Evolutionary conservation across 495 filamentous ascomycete species (phyloP).

Genomic region (Schizothecium vesticola): DNA sequence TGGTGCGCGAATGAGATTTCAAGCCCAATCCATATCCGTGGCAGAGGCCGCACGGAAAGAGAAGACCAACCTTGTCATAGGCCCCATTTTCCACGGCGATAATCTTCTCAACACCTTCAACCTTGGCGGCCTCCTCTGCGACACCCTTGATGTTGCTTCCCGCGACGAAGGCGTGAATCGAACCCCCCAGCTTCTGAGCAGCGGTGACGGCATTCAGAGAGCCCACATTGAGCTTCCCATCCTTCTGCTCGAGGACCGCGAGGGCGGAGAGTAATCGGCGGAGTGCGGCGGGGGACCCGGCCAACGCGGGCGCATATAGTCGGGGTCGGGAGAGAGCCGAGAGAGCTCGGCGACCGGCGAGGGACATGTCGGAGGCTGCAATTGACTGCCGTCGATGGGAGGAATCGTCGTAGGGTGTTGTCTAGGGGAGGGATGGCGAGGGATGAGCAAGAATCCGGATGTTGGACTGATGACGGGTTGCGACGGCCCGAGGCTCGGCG

Average conservation of each 20-base stretch:
- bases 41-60: not conserved
- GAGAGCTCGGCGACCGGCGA: slow-evolving; percentile 25
- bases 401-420: not conserved
- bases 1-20: not conserved
- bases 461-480: slow-evolving; percentile 22
- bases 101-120: slow-evolving; percentile 85
- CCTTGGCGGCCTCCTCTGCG: slow-evolving; percentile 82
- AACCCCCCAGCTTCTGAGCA: slow-evolving; percentile 77
- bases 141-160: slow-evolving; percentile 74
- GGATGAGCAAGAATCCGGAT: slow-evolving; percentile 2
- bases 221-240: slow-evolving; percentile 75
- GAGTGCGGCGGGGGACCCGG: slow-evolving; percentile 40
- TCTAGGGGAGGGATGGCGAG: not conserved
- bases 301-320: slow-evolving; percentile 21
- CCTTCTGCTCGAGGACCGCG: slow-evolving; percentile 86
- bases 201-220: slow-evolving; percentile 85
- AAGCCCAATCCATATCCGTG: not conserved
- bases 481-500: slow-evolving; percentile 29
- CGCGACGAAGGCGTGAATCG: slow-evolving; percentile 81
- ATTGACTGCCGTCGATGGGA: slow-evolving; percentile 7
- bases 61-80: slow-evolving; percentile 73
- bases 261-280: slow-evolving; percentile 78
- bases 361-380: slow-evolving; percentile 19
- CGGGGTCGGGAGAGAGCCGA: slow-evolving; percentile 27
- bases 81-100: slow-evolving; percentile 80